These are phyloP conservation scores for Lunasporangiospora selenospora DNA, from an alignment of 192 early-diverging fungal genomes.

Conservation along the genomic window DNA sequence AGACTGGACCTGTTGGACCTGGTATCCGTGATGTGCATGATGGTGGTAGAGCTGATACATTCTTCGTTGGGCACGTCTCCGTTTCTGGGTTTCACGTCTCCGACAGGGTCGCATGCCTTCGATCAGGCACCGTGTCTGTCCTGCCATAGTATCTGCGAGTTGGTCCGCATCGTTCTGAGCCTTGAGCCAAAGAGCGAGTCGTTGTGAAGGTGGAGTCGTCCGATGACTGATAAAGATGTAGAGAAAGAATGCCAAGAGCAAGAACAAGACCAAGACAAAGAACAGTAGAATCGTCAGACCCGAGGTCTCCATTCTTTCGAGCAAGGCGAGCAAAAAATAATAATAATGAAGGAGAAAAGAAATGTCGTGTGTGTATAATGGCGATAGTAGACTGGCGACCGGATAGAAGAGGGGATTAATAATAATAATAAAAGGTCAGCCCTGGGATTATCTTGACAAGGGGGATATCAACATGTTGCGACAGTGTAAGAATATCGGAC, in stretches of 20 bases:
- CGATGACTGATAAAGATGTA: slow-evolving; percentile 62
- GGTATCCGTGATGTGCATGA: slow-evolving; percentile 36
- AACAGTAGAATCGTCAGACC: slow-evolving; percentile 41
- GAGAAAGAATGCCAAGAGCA: slow-evolving; percentile 54
- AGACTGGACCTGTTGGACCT: not conserved
- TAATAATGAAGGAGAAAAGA: not conserved
- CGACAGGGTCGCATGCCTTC: slow-evolving; percentile 55
- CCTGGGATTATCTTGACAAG: no score
- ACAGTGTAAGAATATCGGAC: not conserved
- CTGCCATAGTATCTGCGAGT: slow-evolving; percentile 61
- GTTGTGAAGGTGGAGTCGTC: slow-evolving; percentile 56
- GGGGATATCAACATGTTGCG: no score
- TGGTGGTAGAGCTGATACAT: slow-evolving; percentile 53
- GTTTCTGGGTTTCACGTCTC: slow-evolving; percentile 48
- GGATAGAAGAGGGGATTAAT: not conserved
- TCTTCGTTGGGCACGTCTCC: not conserved
- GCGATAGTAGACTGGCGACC: not conserved
- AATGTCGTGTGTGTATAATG: not conserved
- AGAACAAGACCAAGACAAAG: slow-evolving; percentile 55
- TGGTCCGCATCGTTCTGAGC: slow-evolving; percentile 65
- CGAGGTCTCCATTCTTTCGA: slow-evolving; percentile 19
- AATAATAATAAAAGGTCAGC: not conserved
- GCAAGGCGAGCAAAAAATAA: not conserved
- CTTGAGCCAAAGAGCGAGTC: slow-evolving; percentile 59
- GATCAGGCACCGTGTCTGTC: slow-evolving; percentile 55